Conservation (phyloP, 192 early-diverging fungal genomes). For the Bifiguratus adelaidae region DNA sequence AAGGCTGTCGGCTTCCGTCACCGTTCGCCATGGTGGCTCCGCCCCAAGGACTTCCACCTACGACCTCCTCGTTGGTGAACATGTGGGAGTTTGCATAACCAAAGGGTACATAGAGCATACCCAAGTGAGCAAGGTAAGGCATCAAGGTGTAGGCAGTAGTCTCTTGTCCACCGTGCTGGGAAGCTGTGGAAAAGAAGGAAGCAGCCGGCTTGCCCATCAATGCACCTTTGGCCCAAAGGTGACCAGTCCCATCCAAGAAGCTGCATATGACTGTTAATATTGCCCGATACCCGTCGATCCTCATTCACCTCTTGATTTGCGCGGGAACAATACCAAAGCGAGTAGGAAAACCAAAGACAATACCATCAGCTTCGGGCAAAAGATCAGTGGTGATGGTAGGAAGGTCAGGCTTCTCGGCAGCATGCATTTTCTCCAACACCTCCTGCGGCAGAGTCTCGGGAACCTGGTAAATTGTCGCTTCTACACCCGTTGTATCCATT, state of each 20-base stretch:
- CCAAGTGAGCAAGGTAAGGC: conserved; percentile 65
- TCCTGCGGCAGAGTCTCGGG: conserved; percentile 48
- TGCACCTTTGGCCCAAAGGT: conserved; percentile 33
- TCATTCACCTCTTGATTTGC: conserved; percentile 72
- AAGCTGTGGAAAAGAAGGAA: conserved; percentile 61
- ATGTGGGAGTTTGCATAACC: conserved; percentile 38
- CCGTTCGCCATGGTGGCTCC: conserved; percentile 51
- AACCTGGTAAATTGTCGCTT: conserved; percentile 34
- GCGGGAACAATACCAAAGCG: conserved; percentile 68
- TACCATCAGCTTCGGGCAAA: conserved; percentile 34
- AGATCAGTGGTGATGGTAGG: conserved; percentile 25
- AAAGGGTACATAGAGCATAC: conserved; percentile 68
- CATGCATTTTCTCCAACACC: conserved; percentile 43
- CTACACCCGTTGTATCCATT: conserved; percentile 28
- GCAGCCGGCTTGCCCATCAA: conserved; percentile 63
- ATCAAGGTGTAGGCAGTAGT: conserved; percentile 54
- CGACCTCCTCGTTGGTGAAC: conserved; percentile 44
- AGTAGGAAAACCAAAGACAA: conserved; percentile 53
- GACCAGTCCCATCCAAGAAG: conserved; percentile 17
- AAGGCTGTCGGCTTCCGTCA: conserved; percentile 55
- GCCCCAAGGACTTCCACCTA: conserved; percentile 61
- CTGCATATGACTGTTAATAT: too few relatives aligned
- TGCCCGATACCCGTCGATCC: too few relatives aligned
- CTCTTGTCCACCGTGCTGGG: conserved; percentile 77
- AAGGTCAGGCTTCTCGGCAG: conserved; percentile 25